Evolutionary conservation across 176 grass and related monocot species (phyloP), one percentile per base, ranked within the genome.

Genomic region (Raddia distichophylla): DNA sequence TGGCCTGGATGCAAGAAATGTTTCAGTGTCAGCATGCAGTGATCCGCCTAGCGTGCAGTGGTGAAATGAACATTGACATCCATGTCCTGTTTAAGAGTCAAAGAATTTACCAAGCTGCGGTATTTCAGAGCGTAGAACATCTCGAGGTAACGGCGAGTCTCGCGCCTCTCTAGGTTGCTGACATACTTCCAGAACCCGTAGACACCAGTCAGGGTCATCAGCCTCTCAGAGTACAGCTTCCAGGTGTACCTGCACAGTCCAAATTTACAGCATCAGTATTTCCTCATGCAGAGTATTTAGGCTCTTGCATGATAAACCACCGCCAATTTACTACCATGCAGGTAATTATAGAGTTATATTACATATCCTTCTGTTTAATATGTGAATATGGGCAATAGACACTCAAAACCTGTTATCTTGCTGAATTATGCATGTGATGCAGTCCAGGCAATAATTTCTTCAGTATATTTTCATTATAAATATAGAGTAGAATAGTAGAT

Each of bases 161-260:
- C 95, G 0, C 92, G 92, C 84, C 95, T 94, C 78, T 98, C 95
- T 0, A 98, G 86, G 86, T 98, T 98, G 60, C 81, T 94, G 35
- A 98, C 95, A 7, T 93, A 94, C 83, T 98, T 98, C 95, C 95
- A 98, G 81, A 98, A 98, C 14, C 95, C 95, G 0, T 98, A 98
- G 0, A 98, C 95, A 80, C 92, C 95, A 17, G 95, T 91, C 81
- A 98, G 76, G 60, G 95, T 94, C 95, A 98, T 98, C 84, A 98
- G 83, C 88, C 95, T 98, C 88, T 98, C 95, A 0, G 95, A 94
- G 84, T 98, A 98, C 53, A 98, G 85, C 95, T 98, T 98, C 95
- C 95, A 98, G 61, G 95, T 98, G 86, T 98, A 98, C 87, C 94
- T 97, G 64, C 58, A 17, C 14, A 79, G 70, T 80, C 4, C 49